A percentile compares a stretch with the other conserved stretches of the same genome.
phyloP scores from a whole-genome alignment of 2,329 filamentous ascomycete genomes.

The Aureobasidium sp. region DNA sequence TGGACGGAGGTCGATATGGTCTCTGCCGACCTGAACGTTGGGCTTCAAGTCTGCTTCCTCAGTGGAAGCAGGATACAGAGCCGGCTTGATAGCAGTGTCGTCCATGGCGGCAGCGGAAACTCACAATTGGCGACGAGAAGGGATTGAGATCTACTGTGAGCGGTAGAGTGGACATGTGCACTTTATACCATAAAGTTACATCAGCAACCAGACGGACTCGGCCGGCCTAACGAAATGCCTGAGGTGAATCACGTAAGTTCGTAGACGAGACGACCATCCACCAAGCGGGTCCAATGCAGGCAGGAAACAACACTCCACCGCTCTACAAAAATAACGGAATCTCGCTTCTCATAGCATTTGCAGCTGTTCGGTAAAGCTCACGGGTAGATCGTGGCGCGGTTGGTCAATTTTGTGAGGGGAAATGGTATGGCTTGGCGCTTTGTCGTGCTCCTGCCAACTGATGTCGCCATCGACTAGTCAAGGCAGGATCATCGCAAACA shows the following conservation, averaged over 20 bases:
- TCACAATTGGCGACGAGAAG: not conserved
- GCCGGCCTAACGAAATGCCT: not conserved
- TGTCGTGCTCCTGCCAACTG: not conserved
- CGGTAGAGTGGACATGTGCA: not conserved
- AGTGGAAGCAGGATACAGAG: not conserved
- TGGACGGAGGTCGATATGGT: slow-evolving; percentile 10
- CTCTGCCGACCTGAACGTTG: slow-evolving; percentile 7
- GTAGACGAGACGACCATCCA: not conserved
- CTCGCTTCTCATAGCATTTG: not conserved
- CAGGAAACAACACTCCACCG: not conserved
- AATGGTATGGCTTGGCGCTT: slow-evolving; percentile 4
- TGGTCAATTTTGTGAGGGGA: slow-evolving; percentile 1
- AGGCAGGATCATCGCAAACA: slow-evolving; percentile 1
- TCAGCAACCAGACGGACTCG: not conserved
- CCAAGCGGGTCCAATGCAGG: not conserved
- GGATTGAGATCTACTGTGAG: not conserved
- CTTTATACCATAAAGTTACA: not conserved
- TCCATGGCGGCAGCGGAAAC: not conserved
- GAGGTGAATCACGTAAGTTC: not conserved
- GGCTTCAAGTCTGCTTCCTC: not conserved
- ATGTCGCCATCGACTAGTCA: slow-evolving; percentile 9
- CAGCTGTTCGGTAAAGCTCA: not conserved
- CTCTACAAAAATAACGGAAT: not conserved
- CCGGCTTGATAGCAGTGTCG: slow-evolving; percentile 10
- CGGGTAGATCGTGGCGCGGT: not conserved